Percentiles rank a stretch among this genome's conserved stretches.
These are phyloP conservation scores for Cladosporium sp. DNA, from an alignment of 2,329 filamentous ascomycete species.

Conservation along the genomic window DNA sequence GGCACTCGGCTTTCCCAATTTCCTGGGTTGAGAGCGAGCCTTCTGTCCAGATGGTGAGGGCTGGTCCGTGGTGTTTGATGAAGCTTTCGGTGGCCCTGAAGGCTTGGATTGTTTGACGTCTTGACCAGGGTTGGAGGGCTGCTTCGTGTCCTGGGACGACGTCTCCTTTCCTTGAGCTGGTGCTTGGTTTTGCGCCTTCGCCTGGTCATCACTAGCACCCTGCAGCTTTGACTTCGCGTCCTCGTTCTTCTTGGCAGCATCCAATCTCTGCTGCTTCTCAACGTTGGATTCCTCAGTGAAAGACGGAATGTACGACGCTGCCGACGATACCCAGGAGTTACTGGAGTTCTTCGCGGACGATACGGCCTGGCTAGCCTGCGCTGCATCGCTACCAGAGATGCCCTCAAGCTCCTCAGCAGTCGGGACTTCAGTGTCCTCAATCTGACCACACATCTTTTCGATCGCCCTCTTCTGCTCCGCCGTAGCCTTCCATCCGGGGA, in stretches of 20 bases:
- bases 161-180: not conserved
- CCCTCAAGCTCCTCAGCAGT: conserved; percentile 18
- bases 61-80: not conserved
- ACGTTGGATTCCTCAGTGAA: not conserved
- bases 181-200: not conserved
- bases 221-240: not conserved
- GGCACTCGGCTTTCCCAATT: conserved; percentile 8
- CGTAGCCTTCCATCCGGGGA: conserved; percentile 28
- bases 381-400: not conserved
- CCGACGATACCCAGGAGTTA: not conserved
- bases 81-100: not conserved
- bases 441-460: conserved; percentile 30
- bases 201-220: not conserved
- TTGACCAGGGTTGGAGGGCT: not conserved
- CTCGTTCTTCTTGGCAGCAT: not conserved
- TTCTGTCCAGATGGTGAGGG: not conserved
- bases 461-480: conserved; percentile 28
- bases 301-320: too few relatives aligned
- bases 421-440: conserved; percentile 26
- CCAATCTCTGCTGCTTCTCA: not conserved
- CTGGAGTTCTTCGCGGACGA: not conserved
- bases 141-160: not conserved
- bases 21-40: not conserved
- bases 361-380: not conserved
- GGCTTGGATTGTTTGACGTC: not conserved